phyloP scores from a whole-genome alignment of 768 basidiomycete species.

The Lactarius tabidus region DNA sequence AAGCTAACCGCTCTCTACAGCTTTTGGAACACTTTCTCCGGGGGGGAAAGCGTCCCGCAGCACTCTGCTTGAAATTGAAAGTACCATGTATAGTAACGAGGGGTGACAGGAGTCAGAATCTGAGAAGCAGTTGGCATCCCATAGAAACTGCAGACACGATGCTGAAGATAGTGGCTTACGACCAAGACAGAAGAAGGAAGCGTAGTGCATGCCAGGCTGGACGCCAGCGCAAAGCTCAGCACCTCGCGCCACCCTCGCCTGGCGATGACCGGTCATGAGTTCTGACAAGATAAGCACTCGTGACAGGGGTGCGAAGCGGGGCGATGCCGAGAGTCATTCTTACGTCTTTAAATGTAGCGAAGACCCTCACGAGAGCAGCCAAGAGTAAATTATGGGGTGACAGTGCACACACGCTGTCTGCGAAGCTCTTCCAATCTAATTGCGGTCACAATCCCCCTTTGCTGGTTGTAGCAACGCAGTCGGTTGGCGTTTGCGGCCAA shows the following conservation, averaged over 20 bases:
- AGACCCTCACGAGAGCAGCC: not conserved
- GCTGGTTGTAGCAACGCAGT: not conserved
- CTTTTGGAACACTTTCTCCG: not conserved
- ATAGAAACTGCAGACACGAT: not conserved
- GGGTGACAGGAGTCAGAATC: not conserved
- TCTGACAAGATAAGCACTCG: slow-evolving; percentile 13
- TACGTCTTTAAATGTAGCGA: slow-evolving; percentile 10
- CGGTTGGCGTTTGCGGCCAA: not conserved
- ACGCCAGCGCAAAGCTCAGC: slow-evolving; percentile 6
- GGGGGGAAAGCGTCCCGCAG: not conserved
- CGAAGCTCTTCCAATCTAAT: slow-evolving; percentile 5
- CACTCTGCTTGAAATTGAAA: not conserved
- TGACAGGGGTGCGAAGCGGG: slow-evolving; percentile 13
- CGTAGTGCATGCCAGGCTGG: not conserved
- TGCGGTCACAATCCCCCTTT: not conserved
- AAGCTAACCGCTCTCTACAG: not conserved
- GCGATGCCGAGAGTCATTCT: slow-evolving; percentile 1
- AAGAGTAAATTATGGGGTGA: not conserved
- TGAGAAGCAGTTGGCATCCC: not conserved
- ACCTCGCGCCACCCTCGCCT: not conserved
- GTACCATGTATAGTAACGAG: not conserved
- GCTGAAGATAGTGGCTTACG: not conserved
- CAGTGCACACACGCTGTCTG: slow-evolving; percentile 1
- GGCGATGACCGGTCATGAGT: slow-evolving; percentile 21
- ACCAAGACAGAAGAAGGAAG: not conserved